Evolutionary conservation across 345 rosid species (phyloP), one percentile per base, ranked within the genome.

Genomic region (Limnanthes douglasii): DNA sequence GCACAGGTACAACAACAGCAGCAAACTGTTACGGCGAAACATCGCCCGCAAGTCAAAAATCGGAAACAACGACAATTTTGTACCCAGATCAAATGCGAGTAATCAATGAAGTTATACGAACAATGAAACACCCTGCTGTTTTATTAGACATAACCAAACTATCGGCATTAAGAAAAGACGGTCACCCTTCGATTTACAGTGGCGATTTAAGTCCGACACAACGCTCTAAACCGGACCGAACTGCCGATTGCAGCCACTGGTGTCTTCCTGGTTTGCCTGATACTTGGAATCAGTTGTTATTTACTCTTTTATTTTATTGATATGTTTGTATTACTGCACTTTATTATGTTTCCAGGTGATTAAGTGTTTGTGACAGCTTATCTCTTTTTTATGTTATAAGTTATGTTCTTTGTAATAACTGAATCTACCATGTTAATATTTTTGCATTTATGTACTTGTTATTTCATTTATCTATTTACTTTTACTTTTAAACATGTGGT

Each of bases 191-290:
- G 3, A 75, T 90, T 8, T 90, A 90, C 53, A 70, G 88, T 10
- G 98, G 95, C 3, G 78, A 77, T 11, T 44, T 84, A 37, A 90
- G 50, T 51, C 72, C 70, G 1, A 49, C 41, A 3, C 88, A 83
- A 40, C 59, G 65, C 54, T 73, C 92, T 19, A 75, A 55, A 49
- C 95, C 98, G 0, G 62, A 24, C 15, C 61, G 60, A 13, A 74
- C 79, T 18, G 86, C 94, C n/a, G 98, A 90, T 57, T 90, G 98
- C 48, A 90, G 98, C 73, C 98, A 90, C 50, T 90, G 98, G 98
- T 90, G 98, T 65, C 79, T 90, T 39, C 98, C 98, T 43, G 98
- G 98, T 32, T 49, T 90, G 23, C 98, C 94, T 57, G 98, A 90
- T 59, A 72, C 94, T 18, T 84, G 98, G 98, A 90, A 80, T 43